These are phyloP conservation scores for Bacidia rubella DNA, from an alignment of 495 filamentous ascomycete species.

Conservation along the genomic window DNA sequence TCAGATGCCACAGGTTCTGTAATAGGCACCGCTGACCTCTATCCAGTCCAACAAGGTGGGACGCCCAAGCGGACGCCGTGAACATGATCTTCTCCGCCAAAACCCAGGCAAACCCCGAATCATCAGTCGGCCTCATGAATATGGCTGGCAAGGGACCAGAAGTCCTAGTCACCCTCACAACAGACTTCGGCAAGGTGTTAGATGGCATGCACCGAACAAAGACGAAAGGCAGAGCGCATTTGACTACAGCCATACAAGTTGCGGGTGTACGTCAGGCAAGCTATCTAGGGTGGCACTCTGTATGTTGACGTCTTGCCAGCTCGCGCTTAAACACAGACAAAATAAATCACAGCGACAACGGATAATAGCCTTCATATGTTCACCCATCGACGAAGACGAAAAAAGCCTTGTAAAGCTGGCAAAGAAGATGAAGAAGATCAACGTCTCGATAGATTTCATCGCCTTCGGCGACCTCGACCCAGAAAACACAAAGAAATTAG, in stretches of 20 bases:
- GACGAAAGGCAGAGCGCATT: constrained; percentile 73
- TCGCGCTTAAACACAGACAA: constrained; percentile 95
- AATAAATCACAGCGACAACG: constrained; percentile 92
- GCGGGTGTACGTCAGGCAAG: constrained; percentile 55
- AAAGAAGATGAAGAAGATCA: constrained; percentile 97
- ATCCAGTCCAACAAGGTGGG: constrained; percentile 72
- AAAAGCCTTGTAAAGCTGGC: constrained; percentile 79
- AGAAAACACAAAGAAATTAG: constrained; percentile 81
- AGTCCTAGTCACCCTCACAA: constrained; percentile 88
- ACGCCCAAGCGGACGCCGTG: constrained; percentile 89
- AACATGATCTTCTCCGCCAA: constrained; percentile 90
- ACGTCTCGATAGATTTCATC: constrained; percentile 82
- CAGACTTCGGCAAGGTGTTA: constrained; percentile 87
- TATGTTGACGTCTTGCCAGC: constrained; percentile 31
- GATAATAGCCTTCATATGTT: constrained; percentile 92
- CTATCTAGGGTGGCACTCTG: background rate
- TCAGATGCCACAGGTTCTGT: background rate
- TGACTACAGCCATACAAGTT: constrained; percentile 87
- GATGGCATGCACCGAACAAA: constrained; percentile 89
- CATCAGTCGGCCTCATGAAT: constrained; percentile 93
- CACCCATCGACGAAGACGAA: constrained; percentile 76
- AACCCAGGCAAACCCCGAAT: constrained; percentile 88
- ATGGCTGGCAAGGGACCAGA: constrained; percentile 97
- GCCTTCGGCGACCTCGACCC: constrained; percentile 86
- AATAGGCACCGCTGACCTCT: background rate